Evolutionary conservation across 2,329 filamentous ascomycete species (phyloP), one percentile per base, ranked within the genome.

Genomic region (Hymenoscyphus fraxineus): DNA sequence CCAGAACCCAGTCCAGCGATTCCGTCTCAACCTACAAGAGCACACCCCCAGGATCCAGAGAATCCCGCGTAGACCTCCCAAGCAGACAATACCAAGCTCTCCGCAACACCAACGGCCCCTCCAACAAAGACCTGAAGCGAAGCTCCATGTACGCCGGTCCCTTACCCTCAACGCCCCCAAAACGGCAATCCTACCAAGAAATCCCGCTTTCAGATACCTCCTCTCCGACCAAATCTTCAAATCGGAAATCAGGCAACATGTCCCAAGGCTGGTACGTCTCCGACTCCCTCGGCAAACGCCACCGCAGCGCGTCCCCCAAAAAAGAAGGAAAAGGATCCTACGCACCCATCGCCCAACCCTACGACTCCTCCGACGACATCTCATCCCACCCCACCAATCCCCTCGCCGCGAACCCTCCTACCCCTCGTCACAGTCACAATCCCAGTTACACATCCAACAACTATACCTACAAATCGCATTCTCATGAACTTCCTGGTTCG

Each of bases 1-100:
- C 91, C 0, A 86, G 93, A 40, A 82, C 80, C 16, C 80, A 84
- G 58, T 91, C 88, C 2, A 82, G 84, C 12, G 82, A 84, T 39
- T 86, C 85, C 3, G 77, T 82, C 58, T 78, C 78, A 31, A 84
- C 82, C 66, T 83, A 80, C 15, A 82, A 79, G 13, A 80, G 81
- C 62, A 83, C 80, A 9, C 80, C 82, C 9, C 76, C 78, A 59
- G 72, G 81, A 67, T 83, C 81, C 47, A 80, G 80, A 59, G 81
- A 85, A 68, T 86, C 86, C 0, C 82, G 81, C 44, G 66, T 78
- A 64, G 80, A 87, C 69, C 78, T 86, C 13, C 83, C 85, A 10
- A 81, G 80, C 67, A 79, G 83, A 57, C 82, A 86, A 68, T 83
- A 86, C 68, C 83, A 87, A 71, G 76, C 82, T 66, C 68, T 76